Percentiles rank a stretch among this genome's conserved stretches.
These are phyloP conservation scores for Plasmodium vivax DNA, from an alignment of 169 alveolate species.

Conservation along the genomic window DNA sequence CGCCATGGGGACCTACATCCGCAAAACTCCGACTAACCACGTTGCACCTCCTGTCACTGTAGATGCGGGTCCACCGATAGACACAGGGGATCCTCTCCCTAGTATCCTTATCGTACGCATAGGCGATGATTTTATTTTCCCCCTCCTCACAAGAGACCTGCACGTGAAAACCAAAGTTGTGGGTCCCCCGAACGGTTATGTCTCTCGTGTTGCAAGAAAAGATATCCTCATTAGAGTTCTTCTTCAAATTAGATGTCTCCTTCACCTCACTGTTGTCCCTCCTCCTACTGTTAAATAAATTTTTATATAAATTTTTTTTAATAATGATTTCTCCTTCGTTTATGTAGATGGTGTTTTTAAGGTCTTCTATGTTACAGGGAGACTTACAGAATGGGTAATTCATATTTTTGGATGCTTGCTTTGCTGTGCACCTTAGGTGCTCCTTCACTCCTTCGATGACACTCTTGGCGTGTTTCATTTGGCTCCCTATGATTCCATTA, in stretches of 20 bases:
- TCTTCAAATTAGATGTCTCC: neutral
- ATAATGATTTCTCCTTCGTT: constrained; percentile 61
- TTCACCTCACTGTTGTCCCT: neutral
- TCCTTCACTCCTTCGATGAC: constrained; percentile 62
- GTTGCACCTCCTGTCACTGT: neutral
- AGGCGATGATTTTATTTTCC: constrained; percentile 39
- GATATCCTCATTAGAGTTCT: neutral
- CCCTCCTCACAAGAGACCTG: constrained; percentile 22
- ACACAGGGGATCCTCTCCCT: constrained; percentile 37
- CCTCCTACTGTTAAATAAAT: constrained; percentile 15
- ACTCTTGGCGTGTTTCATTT: constrained; percentile 59
- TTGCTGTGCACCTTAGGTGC: constrained; percentile 51
- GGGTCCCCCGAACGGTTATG: constrained; percentile 14
- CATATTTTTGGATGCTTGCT: constrained; percentile 54
- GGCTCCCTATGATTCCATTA: constrained; percentile 38
- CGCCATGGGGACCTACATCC: neutral
- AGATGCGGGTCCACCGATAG: constrained; percentile 29
- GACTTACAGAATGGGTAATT: constrained; percentile 59
- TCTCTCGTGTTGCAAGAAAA: constrained; percentile 35
- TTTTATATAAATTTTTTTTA: constrained; percentile 25
- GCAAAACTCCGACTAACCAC: neutral
- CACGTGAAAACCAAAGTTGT: constrained; percentile 37
- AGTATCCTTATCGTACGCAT: constrained; percentile 52
- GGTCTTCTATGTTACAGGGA: constrained; percentile 60
- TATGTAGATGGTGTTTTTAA: constrained; percentile 41